A percentile compares a stretch with the other conserved stretches of the same genome.
These are phyloP conservation scores for Cardamine occulta DNA, from an alignment of 345 rosid genomes.

Conservation along the genomic window DNA sequence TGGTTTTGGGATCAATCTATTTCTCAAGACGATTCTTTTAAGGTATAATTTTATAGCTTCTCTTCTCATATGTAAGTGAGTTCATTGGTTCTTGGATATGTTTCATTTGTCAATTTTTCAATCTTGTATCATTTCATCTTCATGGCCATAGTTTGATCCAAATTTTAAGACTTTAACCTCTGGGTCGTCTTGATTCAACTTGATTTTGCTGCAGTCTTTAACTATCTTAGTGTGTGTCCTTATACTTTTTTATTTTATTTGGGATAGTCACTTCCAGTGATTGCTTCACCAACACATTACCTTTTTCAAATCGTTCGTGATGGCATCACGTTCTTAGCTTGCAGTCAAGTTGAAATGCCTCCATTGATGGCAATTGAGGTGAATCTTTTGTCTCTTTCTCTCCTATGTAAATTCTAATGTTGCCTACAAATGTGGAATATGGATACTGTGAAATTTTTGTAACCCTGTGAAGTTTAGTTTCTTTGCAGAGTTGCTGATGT, in stretches of 20 bases:
- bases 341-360: conserved; percentile 98
- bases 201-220: background rate
- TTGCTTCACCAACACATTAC: conserved; percentile 97
- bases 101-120: background rate
- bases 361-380: conserved; percentile 98
- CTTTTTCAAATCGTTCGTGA: conserved; percentile 85
- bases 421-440: background rate
- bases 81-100: background rate
- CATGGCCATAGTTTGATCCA: background rate
- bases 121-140: background rate
- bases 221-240: background rate
- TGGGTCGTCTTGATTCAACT: conserved; percentile 17
- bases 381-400: conserved; percentile 13
- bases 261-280: conserved; percentile 68
- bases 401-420: conserved; percentile 6
- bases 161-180: background rate
- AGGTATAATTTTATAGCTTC: conserved; percentile 48
- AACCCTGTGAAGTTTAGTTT: conserved; percentile 58
- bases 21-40: conserved; percentile 72
- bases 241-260: background rate
- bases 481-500: conserved; percentile 94
- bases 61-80: background rate
- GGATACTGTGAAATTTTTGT: conserved; percentile 24
- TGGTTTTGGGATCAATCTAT: conserved; percentile 93
- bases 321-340: conserved; percentile 89